phyloP scores from a whole-genome alignment of 495 filamentous ascomycete species.

The Penicillium tannophilum region DNA sequence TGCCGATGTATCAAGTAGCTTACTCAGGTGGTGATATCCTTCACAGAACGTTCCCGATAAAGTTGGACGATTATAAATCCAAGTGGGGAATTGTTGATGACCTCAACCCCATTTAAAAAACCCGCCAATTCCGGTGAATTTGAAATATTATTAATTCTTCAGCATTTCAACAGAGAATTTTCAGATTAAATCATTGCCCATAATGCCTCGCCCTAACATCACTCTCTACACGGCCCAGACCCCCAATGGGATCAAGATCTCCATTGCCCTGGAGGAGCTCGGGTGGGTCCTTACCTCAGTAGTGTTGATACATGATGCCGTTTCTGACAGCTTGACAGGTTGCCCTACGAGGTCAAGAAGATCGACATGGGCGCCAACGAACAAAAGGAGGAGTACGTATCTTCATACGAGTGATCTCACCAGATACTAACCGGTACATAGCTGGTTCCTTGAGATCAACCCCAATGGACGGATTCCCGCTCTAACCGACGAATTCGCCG shows the following conservation, averaged over 20 bases:
- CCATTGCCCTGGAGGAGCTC: constrained; percentile 88
- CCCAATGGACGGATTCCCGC: constrained; percentile 97
- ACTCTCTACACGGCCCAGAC: constrained; percentile 54
- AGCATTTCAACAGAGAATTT: not conserved
- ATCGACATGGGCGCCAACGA: constrained; percentile 71
- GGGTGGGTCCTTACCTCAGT: constrained; percentile 37
- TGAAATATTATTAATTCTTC: not conserved
- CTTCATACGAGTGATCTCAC: not conserved
- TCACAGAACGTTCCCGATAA: constrained; percentile 11
- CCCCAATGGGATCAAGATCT: constrained; percentile 71
- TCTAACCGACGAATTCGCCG: constrained; percentile 71
- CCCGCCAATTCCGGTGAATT: not conserved
- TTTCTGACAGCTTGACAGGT: constrained; percentile 22
- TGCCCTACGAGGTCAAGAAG: constrained; percentile 64
- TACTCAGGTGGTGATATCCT: not conserved
- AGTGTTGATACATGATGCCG: not conserved
- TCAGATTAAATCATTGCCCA: constrained; percentile 9
- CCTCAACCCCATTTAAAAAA: constrained; percentile 11
- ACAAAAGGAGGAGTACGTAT: constrained; percentile 72
- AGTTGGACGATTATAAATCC: constrained; percentile 26
- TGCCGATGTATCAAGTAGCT: not conserved
- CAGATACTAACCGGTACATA: constrained; percentile 12
- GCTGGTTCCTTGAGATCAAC: constrained; percentile 89
- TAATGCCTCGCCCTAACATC: constrained; percentile 43
- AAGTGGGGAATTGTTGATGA: constrained; percentile 12